Conservation (phyloP, 306 rosid genomes). For the Astragalus membranaceus region DNA sequence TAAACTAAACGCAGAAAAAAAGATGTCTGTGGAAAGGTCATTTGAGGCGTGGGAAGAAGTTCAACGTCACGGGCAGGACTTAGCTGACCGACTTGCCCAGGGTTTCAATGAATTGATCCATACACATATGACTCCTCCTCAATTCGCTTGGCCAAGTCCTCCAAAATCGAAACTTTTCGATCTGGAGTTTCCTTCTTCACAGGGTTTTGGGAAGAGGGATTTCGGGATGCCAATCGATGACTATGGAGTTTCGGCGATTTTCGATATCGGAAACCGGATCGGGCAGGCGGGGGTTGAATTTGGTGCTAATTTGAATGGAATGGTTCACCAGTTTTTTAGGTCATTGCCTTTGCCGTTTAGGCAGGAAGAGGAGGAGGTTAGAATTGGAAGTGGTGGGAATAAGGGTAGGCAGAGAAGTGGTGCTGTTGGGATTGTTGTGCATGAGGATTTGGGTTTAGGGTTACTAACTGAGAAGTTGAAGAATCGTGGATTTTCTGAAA, state of each 20-base stretch:
- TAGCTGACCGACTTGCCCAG: slow-evolving; percentile 92
- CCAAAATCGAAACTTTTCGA: slow-evolving; percentile 69
- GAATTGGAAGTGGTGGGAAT: slow-evolving; percentile 23
- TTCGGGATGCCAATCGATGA: slow-evolving; percentile 38
- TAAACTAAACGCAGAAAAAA: neutral
- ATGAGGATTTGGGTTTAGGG: slow-evolving; percentile 58
- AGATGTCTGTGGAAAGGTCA: slow-evolving; percentile 82
- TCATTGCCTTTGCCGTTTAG: slow-evolving; percentile 70
- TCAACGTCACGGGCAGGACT: slow-evolving; percentile 92
- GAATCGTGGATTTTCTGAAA: slow-evolving; percentile 53
- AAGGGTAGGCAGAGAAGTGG: slow-evolving; percentile 46
- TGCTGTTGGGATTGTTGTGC: slow-evolving; percentile 31
- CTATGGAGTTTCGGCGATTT: slow-evolving; percentile 67
- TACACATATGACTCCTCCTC: slow-evolving; percentile 67
- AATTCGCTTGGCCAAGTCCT: slow-evolving; percentile 78
- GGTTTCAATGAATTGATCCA: slow-evolving; percentile 85
- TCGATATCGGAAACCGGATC: slow-evolving; percentile 76
- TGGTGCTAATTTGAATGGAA: slow-evolving; percentile 83
- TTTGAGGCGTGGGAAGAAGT: slow-evolving; percentile 98
- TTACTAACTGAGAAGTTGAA: slow-evolving; percentile 44
- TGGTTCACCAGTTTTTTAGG: slow-evolving; percentile 88
- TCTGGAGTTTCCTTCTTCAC: slow-evolving; percentile 58
- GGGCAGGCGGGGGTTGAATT: slow-evolving; percentile 93
- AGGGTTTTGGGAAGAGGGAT: slow-evolving; percentile 53
- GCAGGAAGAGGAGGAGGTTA: slow-evolving; percentile 42